Percentiles rank a stretch among this genome's conserved stretches.
Evolutionary conservation across 352 stramenopile genomes (phyloP).

Genomic region (Phytophthora aleatoria): DNA sequence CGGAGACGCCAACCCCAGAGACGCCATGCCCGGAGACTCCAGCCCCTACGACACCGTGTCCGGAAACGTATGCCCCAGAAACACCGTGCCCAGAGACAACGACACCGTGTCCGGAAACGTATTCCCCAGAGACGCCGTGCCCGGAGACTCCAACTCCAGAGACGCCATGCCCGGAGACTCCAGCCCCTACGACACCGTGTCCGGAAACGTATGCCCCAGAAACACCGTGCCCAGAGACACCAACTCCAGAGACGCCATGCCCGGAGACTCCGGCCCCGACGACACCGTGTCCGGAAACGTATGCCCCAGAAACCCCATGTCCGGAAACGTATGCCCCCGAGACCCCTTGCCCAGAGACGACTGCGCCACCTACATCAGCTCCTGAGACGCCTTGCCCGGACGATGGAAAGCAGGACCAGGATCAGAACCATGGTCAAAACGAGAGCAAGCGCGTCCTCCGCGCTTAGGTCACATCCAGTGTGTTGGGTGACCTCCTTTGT

Average conservation of each 20-base stretch:
- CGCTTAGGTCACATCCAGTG: not conserved
- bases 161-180: not conserved
- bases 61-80: not conserved
- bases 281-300: not conserved
- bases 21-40: slow-evolving; percentile 10
- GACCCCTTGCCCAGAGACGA: slow-evolving; percentile 1
- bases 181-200: not conserved
- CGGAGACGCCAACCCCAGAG: not conserved
- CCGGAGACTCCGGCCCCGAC: not conserved
- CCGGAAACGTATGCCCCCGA: not conserved
- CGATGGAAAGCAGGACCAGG: not conserved
- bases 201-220: not conserved
- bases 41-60: slow-evolving; percentile 1
- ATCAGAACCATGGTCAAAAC: slow-evolving; percentile 5
- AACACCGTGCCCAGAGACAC: slow-evolving; percentile 2
- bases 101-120: not conserved
- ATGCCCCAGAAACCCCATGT: not conserved
- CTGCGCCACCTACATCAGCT: not conserved
- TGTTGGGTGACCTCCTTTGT: not conserved
- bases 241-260: slow-evolving; percentile 1
- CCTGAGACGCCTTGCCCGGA: not conserved
- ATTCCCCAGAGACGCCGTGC: not conserved
- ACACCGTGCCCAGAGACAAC: slow-evolving; percentile 6
- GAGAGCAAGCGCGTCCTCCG: not conserved
- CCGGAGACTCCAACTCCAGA: not conserved